Percentiles rank a stretch among this genome's conserved stretches.
Evolutionary conservation across 257 asterid species (phyloP).

Genomic region (Lantana camara): DNA sequence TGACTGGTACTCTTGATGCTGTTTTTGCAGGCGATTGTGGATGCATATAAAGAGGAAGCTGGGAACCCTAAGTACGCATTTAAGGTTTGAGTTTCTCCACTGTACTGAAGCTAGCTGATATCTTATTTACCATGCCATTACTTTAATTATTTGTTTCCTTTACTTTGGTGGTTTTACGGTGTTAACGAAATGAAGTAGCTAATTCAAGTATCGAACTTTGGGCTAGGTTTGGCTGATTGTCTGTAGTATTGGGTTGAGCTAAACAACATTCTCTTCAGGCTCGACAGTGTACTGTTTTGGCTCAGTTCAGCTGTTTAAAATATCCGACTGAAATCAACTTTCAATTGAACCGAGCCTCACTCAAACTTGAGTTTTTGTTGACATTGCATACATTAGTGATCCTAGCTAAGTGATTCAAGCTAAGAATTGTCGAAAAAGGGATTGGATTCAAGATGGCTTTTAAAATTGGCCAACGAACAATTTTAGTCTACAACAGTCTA

Average conservation of each 20-base stretch:
- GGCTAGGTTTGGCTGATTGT: background rate
- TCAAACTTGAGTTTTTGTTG: constrained; percentile 13
- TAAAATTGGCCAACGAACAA: background rate
- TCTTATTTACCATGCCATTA: background rate
- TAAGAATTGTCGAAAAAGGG: background rate
- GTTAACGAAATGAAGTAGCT: background rate
- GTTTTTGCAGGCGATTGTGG: constrained; percentile 70
- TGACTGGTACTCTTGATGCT: constrained; percentile 19
- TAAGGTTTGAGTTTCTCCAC: constrained; percentile 55
- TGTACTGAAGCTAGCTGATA: background rate
- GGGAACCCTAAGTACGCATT: constrained; percentile 88
- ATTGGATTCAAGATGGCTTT: constrained; percentile 1
- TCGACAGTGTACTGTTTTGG: background rate
- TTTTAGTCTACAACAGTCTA: background rate
- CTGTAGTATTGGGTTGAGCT: constrained; percentile 5
- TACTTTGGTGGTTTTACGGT: background rate
- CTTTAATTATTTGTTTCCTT: background rate
- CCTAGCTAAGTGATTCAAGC: background rate
- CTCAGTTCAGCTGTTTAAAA: constrained; percentile 6
- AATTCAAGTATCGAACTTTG: background rate
- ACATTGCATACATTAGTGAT: background rate
- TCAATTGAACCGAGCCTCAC: background rate
- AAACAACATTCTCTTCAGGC: background rate
- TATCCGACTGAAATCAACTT: background rate
- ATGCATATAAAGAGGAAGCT: constrained; percentile 90